Evolutionary conservation across 352 stramenopile species (phyloP), one percentile per base, ranked within the genome.

Genomic region (Aphanomyces astaci): DNA sequence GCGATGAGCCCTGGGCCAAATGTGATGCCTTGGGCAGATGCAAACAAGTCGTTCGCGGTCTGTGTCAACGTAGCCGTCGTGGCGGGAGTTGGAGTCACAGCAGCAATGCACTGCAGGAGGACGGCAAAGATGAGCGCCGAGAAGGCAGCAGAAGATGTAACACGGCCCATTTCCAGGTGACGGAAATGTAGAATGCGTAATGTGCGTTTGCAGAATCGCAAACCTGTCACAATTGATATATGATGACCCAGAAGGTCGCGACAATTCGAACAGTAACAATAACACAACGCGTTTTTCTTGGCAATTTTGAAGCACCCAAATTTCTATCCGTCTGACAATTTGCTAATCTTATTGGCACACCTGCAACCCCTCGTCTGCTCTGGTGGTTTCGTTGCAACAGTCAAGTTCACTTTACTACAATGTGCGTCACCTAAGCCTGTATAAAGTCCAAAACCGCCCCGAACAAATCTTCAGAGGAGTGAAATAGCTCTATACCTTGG

Each of bases 151-250:
- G 22, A 4, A 25, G 27, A 36, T 15, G 33, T 59, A 15, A 9
- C 19, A 7, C 30, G 25, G 11, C 30, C 30, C 51, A 59, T 59
- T 9, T 19, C 30, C 30, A 4, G 51, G 22, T 59, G 22, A 55
- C 7, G 15, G 36, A 43, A 43, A 15, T 15, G 36, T 15, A 43
- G 15, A 43, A 43, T 43, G 36, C 36, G 15, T 15, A 43, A 43
- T 43, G 36, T 15, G 15, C 48, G 89, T 24, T 64, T 91, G 43
- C 77, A 91, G 15, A 7, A 15, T 43, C 36, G 7, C 36, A 43
- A 43, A 43, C 36, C 36, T 43, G 36, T 43, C 7, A 43, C 36
- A 43, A 43, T 43, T 43, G 36, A 43, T 43, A 43, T 43, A 7
- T 53, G 71, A 88, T 59, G 70, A 91, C 63, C 62, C 36, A 43